Evolutionary conservation across 2,329 filamentous ascomycete genomes (phyloP).

Genomic region (Didymella keratinophila): DNA sequence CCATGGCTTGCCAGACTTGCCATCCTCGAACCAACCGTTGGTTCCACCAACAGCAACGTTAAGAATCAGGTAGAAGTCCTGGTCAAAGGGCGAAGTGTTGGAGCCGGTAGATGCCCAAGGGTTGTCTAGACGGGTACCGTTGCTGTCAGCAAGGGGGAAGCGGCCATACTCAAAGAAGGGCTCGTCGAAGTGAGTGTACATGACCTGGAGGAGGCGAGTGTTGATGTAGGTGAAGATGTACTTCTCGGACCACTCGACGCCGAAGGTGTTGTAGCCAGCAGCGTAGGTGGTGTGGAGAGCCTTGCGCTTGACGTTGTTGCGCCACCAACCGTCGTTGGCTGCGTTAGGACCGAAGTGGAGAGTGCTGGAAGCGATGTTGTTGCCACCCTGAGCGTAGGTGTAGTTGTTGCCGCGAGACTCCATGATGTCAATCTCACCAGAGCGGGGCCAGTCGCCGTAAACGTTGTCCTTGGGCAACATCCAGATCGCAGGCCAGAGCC

Average conservation of each 20-base stretch:
- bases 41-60: constrained; percentile 79
- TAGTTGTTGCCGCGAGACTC: constrained; percentile 85
- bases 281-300: constrained; percentile 79
- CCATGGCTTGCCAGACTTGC: constrained; percentile 78
- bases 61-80: constrained; percentile 77
- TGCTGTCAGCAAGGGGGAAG: constrained; percentile 69
- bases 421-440: constrained; percentile 84
- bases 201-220: constrained; percentile 78
- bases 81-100: constrained; percentile 75
- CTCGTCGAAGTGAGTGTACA: constrained; percentile 76
- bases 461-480: constrained; percentile 77
- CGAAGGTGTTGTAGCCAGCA: constrained; percentile 75
- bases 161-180: constrained; percentile 73
- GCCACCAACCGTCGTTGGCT: constrained; percentile 81
- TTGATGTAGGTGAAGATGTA: constrained; percentile 90
- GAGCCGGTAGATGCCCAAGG: constrained; percentile 70
- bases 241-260: constrained; percentile 86
- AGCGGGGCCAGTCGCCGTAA: constrained; percentile 80
- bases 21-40: constrained; percentile 85
- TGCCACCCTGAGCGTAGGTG: constrained; percentile 77
- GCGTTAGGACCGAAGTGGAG: constrained; percentile 82
- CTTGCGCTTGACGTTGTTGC: constrained; percentile 78
- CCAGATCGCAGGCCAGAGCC: constrained; percentile 94
- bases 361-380: constrained; percentile 80
- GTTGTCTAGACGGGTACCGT: constrained; percentile 70